Evolutionary conservation across 2,329 filamentous ascomycete species (phyloP), one percentile per base, ranked within the genome.

Genomic region (Colletotrichum truncatum): DNA sequence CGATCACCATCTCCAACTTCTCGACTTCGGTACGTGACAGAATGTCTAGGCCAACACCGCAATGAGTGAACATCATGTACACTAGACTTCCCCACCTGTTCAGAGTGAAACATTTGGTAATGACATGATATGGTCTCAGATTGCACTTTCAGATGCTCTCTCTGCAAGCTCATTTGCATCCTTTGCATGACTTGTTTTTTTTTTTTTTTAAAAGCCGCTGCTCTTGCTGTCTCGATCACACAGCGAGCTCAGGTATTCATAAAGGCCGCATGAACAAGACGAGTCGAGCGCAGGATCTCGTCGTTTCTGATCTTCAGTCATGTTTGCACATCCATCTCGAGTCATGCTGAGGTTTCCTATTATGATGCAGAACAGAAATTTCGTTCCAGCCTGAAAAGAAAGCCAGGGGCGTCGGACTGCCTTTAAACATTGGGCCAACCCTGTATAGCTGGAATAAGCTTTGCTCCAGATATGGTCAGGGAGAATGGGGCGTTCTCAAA

Each of bases 1-100:
- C 41, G 51, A 56, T 63, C 57, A 52, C 49, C 62, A 62, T 56
- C 57, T 56, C 57, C 34, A 49, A 56, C 28, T 32, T 38, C 26
- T 18, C 34, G n/a, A 34, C 21, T 32, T 21, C 32, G 18, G 41
- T 25, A 16, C 43, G 41, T 55, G 23, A 32, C n/a, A 26, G n/a
- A 32, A 34, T 11, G 16, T 26, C 32, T 32, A 36, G 10, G 10
- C 18, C n/a, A 10, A 16, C 32, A 4, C 43, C 53, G 51, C 60
- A 59, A 21, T 14, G 12, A 28, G 38, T 16, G 18, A 64, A 25
- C 61, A 53, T 23, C 2, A 43, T 8, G n/a, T 14, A 23, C 14
- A 34, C 30, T 26, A 41, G 30, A 26, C 32, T 16, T 8, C 12
- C 54, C 32, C 48, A 45, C 36, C 32, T n/a, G 39, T 41, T 53